These are phyloP conservation scores for Cronartium ribicola DNA, from an alignment of 1,284 basidiomycete genomes.

Conservation along the genomic window DNA sequence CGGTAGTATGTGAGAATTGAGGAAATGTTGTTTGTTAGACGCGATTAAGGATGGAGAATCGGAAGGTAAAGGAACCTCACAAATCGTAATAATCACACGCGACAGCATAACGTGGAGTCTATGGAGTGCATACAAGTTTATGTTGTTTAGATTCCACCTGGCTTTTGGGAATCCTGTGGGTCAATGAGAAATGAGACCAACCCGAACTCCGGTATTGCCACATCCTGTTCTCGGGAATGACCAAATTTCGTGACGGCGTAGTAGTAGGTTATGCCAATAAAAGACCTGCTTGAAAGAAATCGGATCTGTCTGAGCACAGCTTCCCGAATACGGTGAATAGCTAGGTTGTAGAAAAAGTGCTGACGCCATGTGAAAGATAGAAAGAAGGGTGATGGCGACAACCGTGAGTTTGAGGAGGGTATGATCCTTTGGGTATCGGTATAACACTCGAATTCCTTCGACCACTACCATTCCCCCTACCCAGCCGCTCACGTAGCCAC, in stretches of 20 bases:
- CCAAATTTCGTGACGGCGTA: not conserved
- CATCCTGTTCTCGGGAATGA: not conserved
- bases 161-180: not conserved
- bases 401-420: constrained; percentile 7
- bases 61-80: not conserved
- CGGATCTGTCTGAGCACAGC: too few species aligned
- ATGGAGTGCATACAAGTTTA: not conserved
- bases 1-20: not conserved
- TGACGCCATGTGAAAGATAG: constrained; percentile 23
- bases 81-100: not conserved
- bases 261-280: not conserved
- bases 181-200: not conserved
- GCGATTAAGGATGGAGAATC: not conserved
- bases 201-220: constrained; percentile 1
- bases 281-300: not conserved
- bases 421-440: constrained; percentile 37
- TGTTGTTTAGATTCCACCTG: not conserved
- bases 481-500: constrained; percentile 27
- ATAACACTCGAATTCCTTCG: constrained; percentile 33
- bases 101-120: constrained; percentile 3
- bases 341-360: too few species aligned
- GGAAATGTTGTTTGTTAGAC: not conserved
- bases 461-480: constrained; percentile 37
- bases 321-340: too few species aligned
- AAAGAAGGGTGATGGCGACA: constrained; percentile 9